A percentile compares a stretch with the other conserved stretches of the same genome.
These are phyloP conservation scores for Talaromyces sp. DNA, from an alignment of 2,329 filamentous ascomycete genomes.

Conservation along the genomic window DNA sequence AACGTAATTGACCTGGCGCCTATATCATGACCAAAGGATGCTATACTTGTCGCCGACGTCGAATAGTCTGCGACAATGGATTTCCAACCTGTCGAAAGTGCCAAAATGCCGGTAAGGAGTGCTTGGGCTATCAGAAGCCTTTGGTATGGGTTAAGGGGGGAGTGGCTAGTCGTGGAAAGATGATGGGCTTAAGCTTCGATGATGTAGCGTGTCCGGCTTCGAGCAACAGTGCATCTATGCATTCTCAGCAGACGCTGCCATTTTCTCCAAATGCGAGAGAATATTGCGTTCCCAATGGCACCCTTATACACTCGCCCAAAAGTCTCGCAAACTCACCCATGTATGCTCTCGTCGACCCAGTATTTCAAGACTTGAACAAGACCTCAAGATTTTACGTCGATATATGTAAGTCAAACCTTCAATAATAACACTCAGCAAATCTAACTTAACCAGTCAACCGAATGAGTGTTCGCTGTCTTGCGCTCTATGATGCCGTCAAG, in stretches of 20 bases:
- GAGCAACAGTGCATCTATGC: not conserved
- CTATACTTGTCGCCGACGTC: slow-evolving; percentile 44
- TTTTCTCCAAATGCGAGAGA: slow-evolving; percentile 11
- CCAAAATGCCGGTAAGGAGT: slow-evolving; percentile 42
- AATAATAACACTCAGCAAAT: not conserved
- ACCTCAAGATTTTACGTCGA: slow-evolving; percentile 47
- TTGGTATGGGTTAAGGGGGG: slow-evolving; percentile 44
- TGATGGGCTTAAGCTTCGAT: slow-evolving; percentile 54
- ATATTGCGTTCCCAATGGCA: not conserved
- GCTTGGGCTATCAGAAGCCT: slow-evolving; percentile 43
- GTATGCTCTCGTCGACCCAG: slow-evolving; percentile 44
- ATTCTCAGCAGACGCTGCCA: not conserved
- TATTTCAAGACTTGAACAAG: slow-evolving; percentile 46
- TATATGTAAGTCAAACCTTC: slow-evolving; percentile 37
- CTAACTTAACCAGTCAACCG: slow-evolving; percentile 29
- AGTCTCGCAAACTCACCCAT: slow-evolving; percentile 27
- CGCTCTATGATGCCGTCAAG: slow-evolving; percentile 46
- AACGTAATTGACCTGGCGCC: not conserved
- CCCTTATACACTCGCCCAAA: slow-evolving; percentile 21
- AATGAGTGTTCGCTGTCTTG: slow-evolving; percentile 44
- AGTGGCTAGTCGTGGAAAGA: slow-evolving; percentile 45
- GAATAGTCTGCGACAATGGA: slow-evolving; percentile 44
- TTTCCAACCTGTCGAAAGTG: slow-evolving; percentile 43
- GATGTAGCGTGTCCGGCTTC: slow-evolving; percentile 26
- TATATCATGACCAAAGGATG: slow-evolving; percentile 40